A percentile compares a stretch with the other conserved stretches of the same genome.
Conservation (phyloP, 2,329 filamentous ascomycete species). For the Eutypella sp. region DNA sequence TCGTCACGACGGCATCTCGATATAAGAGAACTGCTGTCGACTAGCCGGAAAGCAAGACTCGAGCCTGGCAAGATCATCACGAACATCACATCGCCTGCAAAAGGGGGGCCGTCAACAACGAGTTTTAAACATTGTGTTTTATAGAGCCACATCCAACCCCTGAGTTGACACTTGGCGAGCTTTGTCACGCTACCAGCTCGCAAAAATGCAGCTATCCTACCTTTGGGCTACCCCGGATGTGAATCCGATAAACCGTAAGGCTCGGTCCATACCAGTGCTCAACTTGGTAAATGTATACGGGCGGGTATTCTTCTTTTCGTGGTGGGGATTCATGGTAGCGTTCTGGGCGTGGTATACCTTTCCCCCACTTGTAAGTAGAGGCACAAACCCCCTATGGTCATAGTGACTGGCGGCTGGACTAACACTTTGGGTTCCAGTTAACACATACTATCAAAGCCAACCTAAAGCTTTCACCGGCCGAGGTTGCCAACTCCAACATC, state of each 20-base stretch:
- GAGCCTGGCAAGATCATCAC: neutral
- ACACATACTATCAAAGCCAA: slow-evolving; percentile 76
- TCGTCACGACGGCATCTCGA: neutral
- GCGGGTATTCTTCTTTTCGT: slow-evolving; percentile 78
- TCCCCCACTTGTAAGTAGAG: slow-evolving; percentile 64
- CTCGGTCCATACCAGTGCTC: slow-evolving; percentile 70
- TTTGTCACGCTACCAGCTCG: neutral
- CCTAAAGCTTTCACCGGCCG: slow-evolving; percentile 61
- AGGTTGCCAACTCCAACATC: slow-evolving; percentile 88
- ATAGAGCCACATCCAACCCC: too few species aligned
- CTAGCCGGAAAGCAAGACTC: neutral
- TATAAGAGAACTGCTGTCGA: slow-evolving; percentile 7
- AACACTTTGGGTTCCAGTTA: slow-evolving; percentile 37
- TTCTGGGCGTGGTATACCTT: slow-evolving; percentile 95
- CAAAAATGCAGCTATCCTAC: slow-evolving; percentile 31
- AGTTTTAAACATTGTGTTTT: too few species aligned
- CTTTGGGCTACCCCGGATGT: slow-evolving; percentile 60
- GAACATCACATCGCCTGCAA: neutral
- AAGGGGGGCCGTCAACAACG: too few species aligned
- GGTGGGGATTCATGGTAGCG: slow-evolving; percentile 52
- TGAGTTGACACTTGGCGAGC: neutral
- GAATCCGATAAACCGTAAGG: slow-evolving; percentile 82
- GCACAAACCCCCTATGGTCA: too few species aligned
- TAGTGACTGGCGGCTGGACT: neutral
- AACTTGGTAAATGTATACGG: slow-evolving; percentile 78